Evolutionary conservation across 2,329 filamentous ascomycete genomes (phyloP), one percentile per base, ranked within the genome.

Genomic region (Pyrenochaeta sp.): DNA sequence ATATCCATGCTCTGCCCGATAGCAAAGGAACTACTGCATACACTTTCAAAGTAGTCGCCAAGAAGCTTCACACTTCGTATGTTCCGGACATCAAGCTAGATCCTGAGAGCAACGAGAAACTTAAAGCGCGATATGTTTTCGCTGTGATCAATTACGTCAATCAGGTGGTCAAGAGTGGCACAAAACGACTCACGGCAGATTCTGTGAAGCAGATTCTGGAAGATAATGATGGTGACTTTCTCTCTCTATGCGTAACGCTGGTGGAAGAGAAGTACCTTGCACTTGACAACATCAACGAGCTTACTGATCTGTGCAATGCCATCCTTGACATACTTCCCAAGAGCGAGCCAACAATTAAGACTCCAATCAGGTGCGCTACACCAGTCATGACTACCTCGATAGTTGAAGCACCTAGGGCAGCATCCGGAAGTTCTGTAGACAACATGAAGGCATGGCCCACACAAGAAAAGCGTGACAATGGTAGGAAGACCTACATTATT

Each of bases 391-490:
- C 6, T n/a, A 9, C 12, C 20, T 10, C n/a, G 12, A 36, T 12
- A 14, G 27, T 31, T 30, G 31, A 49, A 21, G 42, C 35, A 15
- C 15, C 31, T 15, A 51, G 40, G 4, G 37, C 39, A 14, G 27
- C 21, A 0, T 30, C 32, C 12, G 49, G 51, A 14, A 56, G 56
- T 15, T 48, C 55, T 2, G 21, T 62, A 12, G 56, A 56, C n/a
- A 55, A 30, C 0, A 49, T 64, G 40, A 56, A 54, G 18, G 39
- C 55, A 29, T 75, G 72, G 72, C 72, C 72, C 7, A 47, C 54
- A 2, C 66, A 62, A 20, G 63, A 70, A 57, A 71, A 71, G 50
- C 69, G 71, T 17, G 61, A 69, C 36, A 61, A 66, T 37, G 52
- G 72, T 71, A 51, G 18, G 36, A 41, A 41, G 14, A 20, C 21